phyloP scores from a whole-genome alignment of 2,329 filamentous ascomycete species.

The Arthrobotrys megalospora region DNA sequence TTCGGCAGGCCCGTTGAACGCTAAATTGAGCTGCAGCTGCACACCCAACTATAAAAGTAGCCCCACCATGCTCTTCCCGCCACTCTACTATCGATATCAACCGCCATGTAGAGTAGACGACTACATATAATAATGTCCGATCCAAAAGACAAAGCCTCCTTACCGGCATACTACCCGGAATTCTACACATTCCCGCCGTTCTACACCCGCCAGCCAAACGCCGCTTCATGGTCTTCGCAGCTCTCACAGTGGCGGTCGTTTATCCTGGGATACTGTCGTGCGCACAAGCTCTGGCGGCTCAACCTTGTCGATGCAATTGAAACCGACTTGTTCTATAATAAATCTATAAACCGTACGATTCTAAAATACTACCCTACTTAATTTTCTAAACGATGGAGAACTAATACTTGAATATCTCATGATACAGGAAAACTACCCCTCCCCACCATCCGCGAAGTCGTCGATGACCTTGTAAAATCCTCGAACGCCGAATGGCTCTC shows the following conservation, averaged over 20 bases:
- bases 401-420: not conserved
- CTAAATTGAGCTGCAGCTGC: not conserved
- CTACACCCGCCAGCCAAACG: constrained; percentile 85
- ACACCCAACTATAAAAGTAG: not conserved
- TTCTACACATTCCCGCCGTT: constrained; percentile 84
- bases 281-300: constrained; percentile 83
- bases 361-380: not conserved
- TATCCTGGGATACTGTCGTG: constrained; percentile 85
- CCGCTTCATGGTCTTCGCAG: constrained; percentile 80
- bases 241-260: constrained; percentile 88
- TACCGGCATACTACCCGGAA: constrained; percentile 61
- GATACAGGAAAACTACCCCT: constrained; percentile 54
- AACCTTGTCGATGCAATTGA: constrained; percentile 76
- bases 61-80: constrained; percentile 4
- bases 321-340: constrained; percentile 75
- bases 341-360: constrained; percentile 69
- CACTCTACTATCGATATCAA: not conserved
- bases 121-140: constrained; percentile 28
- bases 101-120: constrained; percentile 21
- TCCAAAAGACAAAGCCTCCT: constrained; percentile 22
- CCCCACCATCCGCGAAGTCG: constrained; percentile 73
- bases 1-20: not conserved
- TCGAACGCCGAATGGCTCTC: constrained; percentile 70
- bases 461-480: constrained; percentile 73
- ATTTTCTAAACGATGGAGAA: not conserved